phyloP scores from a whole-genome alignment of 2,329 filamentous ascomycete genomes.

The Dactylellina parvicollis region DNA sequence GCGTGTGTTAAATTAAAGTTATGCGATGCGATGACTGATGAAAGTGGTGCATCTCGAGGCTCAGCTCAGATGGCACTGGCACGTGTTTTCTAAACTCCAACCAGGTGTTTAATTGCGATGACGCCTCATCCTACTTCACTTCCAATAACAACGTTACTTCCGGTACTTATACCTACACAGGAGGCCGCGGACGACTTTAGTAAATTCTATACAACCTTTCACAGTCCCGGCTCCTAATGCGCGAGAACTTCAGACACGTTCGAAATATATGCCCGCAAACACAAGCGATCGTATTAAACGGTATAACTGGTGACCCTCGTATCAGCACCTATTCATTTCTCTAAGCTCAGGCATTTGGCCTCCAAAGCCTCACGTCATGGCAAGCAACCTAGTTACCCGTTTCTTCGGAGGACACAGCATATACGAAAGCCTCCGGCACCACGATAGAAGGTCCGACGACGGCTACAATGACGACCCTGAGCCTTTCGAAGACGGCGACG shows the following conservation, averaged over 20 bases:
- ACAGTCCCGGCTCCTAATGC: no score
- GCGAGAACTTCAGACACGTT: no score
- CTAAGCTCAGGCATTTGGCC: neutral
- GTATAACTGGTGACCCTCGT: neutral
- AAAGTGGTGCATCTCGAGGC: neutral
- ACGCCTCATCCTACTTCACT: neutral
- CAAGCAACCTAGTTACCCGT: conserved; percentile 45
- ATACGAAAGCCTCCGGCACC: conserved; percentile 58
- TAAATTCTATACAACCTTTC: no score
- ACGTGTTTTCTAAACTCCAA: neutral
- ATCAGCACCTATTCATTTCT: no score
- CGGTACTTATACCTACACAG: neutral
- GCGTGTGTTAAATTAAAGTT: no score
- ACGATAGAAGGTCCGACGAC: conserved; percentile 55
- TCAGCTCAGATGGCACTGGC: conserved; percentile 8
- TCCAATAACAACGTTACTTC: no score
- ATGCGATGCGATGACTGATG: no score
- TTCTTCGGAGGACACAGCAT: conserved; percentile 56
- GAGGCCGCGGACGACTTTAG: no score
- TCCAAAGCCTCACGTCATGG: conserved; percentile 21
- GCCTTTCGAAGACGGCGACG: conserved; percentile 34
- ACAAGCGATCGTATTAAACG: neutral
- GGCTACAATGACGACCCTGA: conserved; percentile 55
- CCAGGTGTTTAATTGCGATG: neutral
- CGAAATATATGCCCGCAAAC: neutral